Conservation (phyloP, 345 rosid species). For the Bretschneidera sinensis region DNA sequence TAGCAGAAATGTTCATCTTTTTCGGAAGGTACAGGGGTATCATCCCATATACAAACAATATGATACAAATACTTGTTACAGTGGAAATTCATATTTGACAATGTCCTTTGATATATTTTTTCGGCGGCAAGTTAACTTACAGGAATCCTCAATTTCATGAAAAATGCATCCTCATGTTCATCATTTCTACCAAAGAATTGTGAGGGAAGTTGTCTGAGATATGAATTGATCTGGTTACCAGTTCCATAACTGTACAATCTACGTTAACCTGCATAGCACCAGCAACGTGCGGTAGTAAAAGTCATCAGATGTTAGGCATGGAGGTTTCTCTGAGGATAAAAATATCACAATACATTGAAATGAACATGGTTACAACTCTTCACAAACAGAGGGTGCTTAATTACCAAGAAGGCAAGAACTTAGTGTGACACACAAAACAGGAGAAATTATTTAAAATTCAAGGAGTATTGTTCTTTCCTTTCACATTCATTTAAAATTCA, state of each 20-base stretch:
- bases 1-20: not conserved
- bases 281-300: too few relatives aligned
- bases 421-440: not conserved
- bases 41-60: slow-evolving; percentile 13
- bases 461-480: too few relatives aligned
- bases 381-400: not conserved
- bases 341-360: too few relatives aligned
- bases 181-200: slow-evolving; percentile 4
- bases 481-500: too few relatives aligned
- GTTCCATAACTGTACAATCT: slow-evolving; percentile 28
- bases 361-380: too few relatives aligned
- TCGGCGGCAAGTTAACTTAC: slow-evolving; percentile 4
- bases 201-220: not conserved
- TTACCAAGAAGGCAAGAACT: not conserved
- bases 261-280: slow-evolving; percentile 21
- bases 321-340: too few relatives aligned
- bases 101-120: not conserved
- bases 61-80: not conserved
- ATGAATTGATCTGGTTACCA: slow-evolving; percentile 12
- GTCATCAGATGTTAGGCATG: too few relatives aligned
- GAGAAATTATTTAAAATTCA: too few relatives aligned
- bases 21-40: not conserved
- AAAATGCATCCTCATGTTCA: slow-evolving; percentile 1
- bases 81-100: not conserved
- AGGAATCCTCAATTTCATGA: not conserved